Conservation (phyloP, 768 basidiomycete genomes). For the Lactifluus echinatus region DNA sequence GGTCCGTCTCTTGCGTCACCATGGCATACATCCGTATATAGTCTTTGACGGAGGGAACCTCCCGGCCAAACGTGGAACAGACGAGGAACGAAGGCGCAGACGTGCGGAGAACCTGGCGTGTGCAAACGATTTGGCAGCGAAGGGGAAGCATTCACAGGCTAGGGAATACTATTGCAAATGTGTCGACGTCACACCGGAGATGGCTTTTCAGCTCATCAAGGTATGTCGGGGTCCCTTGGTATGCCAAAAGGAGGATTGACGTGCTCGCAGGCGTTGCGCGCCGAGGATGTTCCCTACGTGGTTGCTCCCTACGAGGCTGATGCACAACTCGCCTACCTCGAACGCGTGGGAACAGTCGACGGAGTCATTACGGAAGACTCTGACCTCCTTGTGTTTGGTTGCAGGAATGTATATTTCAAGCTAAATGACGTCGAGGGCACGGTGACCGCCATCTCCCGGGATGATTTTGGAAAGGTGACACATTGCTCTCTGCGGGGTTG, state of each 20-base stretch:
- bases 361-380: conserved; percentile 97
- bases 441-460: conserved; percentile 57
- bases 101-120: conserved; percentile 70
- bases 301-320: conserved; percentile 99
- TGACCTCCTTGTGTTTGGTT: conserved; percentile 96
- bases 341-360: conserved; percentile 71
- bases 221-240: conserved; percentile 31
- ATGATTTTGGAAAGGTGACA: conserved; percentile 56
- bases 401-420: conserved; percentile 87
- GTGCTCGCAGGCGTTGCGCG: conserved; percentile 63
- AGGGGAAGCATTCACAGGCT: conserved; percentile 75
- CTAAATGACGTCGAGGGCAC: conserved; percentile 61
- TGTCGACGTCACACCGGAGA: conserved; percentile 91
- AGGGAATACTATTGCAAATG: conserved; percentile 86
- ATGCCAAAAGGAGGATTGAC: not conserved
- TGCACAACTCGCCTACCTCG: conserved; percentile 90
- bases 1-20: conserved; percentile 75
- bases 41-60: conserved; percentile 97
- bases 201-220: conserved; percentile 98
- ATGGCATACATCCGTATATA: conserved; percentile 79
- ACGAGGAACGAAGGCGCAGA: conserved; percentile 64
- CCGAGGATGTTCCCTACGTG: conserved; percentile 72
- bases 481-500: conserved; percentile 79
- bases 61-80: conserved; percentile 89
- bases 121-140: conserved; percentile 62